Base-by-base conservation (phyloP, 495 filamentous ascomycete species). In the Hypomontagnella submonticulosa region DNA sequence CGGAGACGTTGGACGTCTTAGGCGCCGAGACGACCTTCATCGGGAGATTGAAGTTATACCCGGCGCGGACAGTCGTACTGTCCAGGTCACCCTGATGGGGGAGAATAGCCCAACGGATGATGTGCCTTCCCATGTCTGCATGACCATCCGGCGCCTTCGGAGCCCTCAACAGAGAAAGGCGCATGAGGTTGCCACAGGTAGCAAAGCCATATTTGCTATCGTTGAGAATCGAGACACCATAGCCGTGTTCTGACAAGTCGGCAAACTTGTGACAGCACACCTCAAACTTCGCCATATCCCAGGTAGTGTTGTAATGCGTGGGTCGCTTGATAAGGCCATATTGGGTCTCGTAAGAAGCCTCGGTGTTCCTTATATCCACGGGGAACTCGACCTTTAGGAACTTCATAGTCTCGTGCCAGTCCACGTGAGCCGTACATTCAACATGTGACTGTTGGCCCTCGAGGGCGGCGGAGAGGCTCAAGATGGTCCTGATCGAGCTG, bases 201-300 rank as follows among this genome's bases (percentile, higher is more conserved):
- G 95, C 95, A 75, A 99, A 99, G 19, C 95, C 95, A 67, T 97
- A 97, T 76, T 99, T 99, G 77, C 86, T 90, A 73, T 99, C 95
- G 75, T 99, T 99, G 30, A 98, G 83, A 67, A 99, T 90, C 4
- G 91, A 92, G 1, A 99, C 91, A 62, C 95, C 95, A 73, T 97
- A 97, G 33, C 87, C 88, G 72, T 92, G 79, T 73, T 99, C 95
- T 4, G 92, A 96, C 52, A 99, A 83, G 75, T 98, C 95, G n/a
- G 95, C 95, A 83, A 90, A 99, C 75, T 92, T 94, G 80, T 99
- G 95, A 76, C 90, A 93, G 85, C 93, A 97, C 41, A 99, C 95
- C 79, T 99, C 95, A 69, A 99, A 99, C 71, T 97, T 97, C 69
- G 95, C 95, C 94, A 97, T 97, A 68, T 99, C 95, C 95, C 95